A percentile compares a stretch with the other conserved stretches of the same genome.
Evolutionary conservation across 371 early-diverging fungal species (phyloP).

Genomic region (Parasitella parasitica): DNA sequence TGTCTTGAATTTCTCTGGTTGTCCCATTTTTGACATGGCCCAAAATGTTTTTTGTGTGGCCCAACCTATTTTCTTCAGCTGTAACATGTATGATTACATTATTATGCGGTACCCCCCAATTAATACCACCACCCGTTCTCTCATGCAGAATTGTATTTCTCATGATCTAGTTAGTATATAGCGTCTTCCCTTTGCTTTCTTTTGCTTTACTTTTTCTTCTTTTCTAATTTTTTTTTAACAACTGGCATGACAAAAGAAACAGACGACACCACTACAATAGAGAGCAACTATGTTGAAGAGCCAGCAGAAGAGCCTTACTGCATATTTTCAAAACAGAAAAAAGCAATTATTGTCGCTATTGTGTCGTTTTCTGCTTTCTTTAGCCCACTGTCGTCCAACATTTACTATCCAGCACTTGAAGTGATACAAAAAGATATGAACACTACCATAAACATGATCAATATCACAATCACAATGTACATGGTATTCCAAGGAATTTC

Average conservation of each 20-base stretch:
- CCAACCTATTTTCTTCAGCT: too few relatives aligned
- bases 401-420: conserved; percentile 11
- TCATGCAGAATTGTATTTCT: too few relatives aligned
- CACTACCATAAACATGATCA: conserved; percentile 20
- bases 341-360: background rate
- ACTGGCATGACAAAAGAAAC: background rate
- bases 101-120: too few relatives aligned
- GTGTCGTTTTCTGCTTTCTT: conserved; percentile 6
- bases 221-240: too few relatives aligned
- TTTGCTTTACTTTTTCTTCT: background rate
- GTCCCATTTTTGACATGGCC: too few relatives aligned
- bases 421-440: conserved; percentile 16
- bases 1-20: too few relatives aligned
- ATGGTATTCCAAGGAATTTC: conserved; percentile 32
- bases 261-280: background rate
- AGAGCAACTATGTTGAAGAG: background rate
- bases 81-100: too few relatives aligned
- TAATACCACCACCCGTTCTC: too few relatives aligned
- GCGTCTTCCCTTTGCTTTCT: background rate
- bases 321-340: conserved; percentile 2
- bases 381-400: conserved; percentile 15
- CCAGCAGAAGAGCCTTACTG: background rate
- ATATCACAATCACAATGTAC: conserved; percentile 27
- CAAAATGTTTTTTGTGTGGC: too few relatives aligned
- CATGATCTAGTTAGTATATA: too few relatives aligned